These are phyloP conservation scores for Leptodermis oblonga DNA, from an alignment of 257 asterid species.

Conservation along the genomic window DNA sequence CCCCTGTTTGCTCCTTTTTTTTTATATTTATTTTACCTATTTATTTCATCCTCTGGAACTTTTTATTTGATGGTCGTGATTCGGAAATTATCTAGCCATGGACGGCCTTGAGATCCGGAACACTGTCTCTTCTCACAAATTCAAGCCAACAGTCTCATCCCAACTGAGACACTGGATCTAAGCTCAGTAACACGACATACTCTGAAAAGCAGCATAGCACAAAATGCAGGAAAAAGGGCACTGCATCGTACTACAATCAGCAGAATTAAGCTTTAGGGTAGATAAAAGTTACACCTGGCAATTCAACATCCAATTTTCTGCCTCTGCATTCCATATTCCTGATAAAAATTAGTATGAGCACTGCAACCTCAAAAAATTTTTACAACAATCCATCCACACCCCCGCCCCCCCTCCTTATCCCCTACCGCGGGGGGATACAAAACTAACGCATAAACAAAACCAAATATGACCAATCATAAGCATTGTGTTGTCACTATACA, in stretches of 20 bases:
- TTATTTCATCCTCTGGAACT: too few relatives aligned
- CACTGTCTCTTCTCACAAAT: too few relatives aligned
- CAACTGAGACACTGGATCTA: too few relatives aligned
- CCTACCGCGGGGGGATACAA: neutral
- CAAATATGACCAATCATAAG: neutral
- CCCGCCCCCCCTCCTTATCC: neutral
- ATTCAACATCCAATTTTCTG: neutral
- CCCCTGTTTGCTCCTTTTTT: too few relatives aligned
- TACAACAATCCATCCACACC: slow-evolving; percentile 5
- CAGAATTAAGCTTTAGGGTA: neutral
- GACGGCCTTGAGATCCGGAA: too few relatives aligned
- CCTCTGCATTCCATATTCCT: neutral
- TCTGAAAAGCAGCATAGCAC: neutral
- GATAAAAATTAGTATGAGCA: neutral
- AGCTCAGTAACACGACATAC: too few relatives aligned
- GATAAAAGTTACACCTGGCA: neutral
- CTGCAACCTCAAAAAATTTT: neutral
- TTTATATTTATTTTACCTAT: too few relatives aligned
- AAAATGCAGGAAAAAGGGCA: neutral
- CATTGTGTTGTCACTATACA: slow-evolving; percentile 4
- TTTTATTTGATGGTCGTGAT: too few relatives aligned
- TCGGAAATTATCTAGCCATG: too few relatives aligned
- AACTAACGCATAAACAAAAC: neutral
- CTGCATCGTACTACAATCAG: neutral
- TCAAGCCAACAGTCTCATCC: too few relatives aligned